Conservation (phyloP, 1,284 basidiomycete genomes). For the Cutaneotrichosporon sp. region DNA sequence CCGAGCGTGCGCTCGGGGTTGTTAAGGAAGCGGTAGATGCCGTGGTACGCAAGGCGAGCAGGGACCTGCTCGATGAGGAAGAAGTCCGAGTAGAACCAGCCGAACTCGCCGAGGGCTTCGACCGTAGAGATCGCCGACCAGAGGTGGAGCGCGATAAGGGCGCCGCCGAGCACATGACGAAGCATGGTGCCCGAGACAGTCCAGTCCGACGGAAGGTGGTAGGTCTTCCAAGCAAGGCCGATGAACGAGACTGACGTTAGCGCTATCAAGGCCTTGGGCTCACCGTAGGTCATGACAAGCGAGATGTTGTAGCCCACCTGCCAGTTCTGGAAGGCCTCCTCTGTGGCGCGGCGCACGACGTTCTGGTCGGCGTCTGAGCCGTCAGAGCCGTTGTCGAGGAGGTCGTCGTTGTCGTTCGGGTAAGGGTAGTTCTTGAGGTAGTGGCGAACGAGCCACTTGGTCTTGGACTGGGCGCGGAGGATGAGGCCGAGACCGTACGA, state of each 20-base stretch:
- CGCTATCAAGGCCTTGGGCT: slow-evolving; percentile 46
- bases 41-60: slow-evolving; percentile 87
- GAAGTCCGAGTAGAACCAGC: slow-evolving; percentile 98
- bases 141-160: slow-evolving; percentile 81
- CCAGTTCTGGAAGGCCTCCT: slow-evolving; percentile 94
- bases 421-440: slow-evolving; percentile 92
- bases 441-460: slow-evolving; percentile 88
- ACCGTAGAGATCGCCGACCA: slow-evolving; percentile 91
- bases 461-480: slow-evolving; percentile 78
- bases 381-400: slow-evolving; percentile 75
- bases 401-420: slow-evolving; percentile 62
- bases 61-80: slow-evolving; percentile 91
- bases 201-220: slow-evolving; percentile 78
- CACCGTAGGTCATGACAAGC: slow-evolving; percentile 85
- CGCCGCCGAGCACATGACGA: slow-evolving; percentile 79
- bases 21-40: slow-evolving; percentile 95
- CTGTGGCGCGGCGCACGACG: slow-evolving; percentile 67
- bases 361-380: slow-evolving; percentile 35
- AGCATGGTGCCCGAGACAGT: slow-evolving; percentile 85
- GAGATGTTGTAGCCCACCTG: slow-evolving; percentile 90
- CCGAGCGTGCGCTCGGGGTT: slow-evolving; percentile 93
- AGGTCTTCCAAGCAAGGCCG: slow-evolving; percentile 83
- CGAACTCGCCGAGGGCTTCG: slow-evolving; percentile 89
- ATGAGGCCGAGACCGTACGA: slow-evolving; percentile 83
- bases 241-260: slow-evolving; percentile 68